Percentiles rank a stretch among this genome's conserved stretches.
These are phyloP conservation scores for Pachyrhizus erosus DNA, from an alignment of 306 rosid species.

Conservation along the genomic window DNA sequence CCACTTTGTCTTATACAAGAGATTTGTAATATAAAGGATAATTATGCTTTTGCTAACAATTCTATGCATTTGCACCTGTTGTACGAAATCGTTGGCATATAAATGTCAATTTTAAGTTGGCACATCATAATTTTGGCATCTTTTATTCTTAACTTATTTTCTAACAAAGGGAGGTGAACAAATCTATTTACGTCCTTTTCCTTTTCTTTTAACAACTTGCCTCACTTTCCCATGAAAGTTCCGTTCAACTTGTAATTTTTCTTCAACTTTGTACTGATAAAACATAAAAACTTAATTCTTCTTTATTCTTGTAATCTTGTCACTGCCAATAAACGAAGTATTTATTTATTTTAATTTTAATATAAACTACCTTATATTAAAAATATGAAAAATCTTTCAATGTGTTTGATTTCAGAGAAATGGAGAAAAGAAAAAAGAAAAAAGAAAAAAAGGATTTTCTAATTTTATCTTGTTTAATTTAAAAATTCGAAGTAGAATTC, in stretches of 20 bases:
- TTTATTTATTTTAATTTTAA: no score
- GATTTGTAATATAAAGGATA: slow-evolving; percentile 33
- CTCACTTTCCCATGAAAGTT: slow-evolving; percentile 14
- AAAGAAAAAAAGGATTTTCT: no score
- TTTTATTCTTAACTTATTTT: slow-evolving; percentile 29
- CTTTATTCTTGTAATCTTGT: no score
- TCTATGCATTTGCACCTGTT: slow-evolving; percentile 41
- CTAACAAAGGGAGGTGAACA: slow-evolving; percentile 18
- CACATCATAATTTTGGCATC: slow-evolving; percentile 32
- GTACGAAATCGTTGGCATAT: not conserved
- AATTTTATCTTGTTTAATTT: no score
- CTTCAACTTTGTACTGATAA: no score
- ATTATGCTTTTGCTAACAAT: slow-evolving; percentile 28
- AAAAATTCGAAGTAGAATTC: no score
- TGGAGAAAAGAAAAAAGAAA: no score
- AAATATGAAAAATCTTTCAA: no score
- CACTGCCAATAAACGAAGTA: no score
- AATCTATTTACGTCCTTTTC: slow-evolving; percentile 33
- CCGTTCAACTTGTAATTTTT: slow-evolving; percentile 17
- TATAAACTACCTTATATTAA: no score
- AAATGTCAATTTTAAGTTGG: slow-evolving; percentile 52
- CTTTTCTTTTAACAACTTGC: slow-evolving; percentile 1
- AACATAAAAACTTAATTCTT: no score
- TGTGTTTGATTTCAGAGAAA: no score
- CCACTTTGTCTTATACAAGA: slow-evolving; percentile 23